A percentile compares a stretch with the other conserved stretches of the same genome.
These are phyloP conservation scores for Neonectria faginata DNA, from an alignment of 2,329 filamentous ascomycete genomes.

Conservation along the genomic window DNA sequence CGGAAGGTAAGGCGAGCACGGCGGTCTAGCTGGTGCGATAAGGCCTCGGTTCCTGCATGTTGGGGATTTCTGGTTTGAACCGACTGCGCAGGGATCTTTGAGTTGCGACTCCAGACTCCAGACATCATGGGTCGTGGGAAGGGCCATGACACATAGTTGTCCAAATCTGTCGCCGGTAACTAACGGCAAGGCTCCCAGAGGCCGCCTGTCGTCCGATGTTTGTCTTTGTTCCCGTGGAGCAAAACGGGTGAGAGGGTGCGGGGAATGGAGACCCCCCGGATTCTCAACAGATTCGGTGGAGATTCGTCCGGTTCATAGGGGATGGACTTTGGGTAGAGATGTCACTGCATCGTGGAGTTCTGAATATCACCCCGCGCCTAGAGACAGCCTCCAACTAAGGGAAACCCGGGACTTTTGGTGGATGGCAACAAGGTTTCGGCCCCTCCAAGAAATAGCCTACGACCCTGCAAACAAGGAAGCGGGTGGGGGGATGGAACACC, in stretches of 20 bases:
- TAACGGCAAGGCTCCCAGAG: constrained; percentile 8
- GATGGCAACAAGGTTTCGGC: not conserved
- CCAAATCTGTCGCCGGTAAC: constrained; percentile 13
- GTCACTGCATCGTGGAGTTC: constrained; percentile 2
- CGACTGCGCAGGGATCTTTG: constrained; percentile 6
- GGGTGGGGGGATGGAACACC: not conserved
- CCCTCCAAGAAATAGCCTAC: not conserved
- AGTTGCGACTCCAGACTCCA: not conserved
- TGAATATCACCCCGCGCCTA: constrained; percentile 1
- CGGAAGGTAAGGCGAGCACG: constrained; percentile 19
- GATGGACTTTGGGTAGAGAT: constrained; percentile 1
- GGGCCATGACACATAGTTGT: constrained; percentile 15
- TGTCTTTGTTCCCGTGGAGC: constrained; percentile 18
- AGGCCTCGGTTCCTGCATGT: constrained; percentile 28
- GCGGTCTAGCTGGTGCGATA: constrained; percentile 15
- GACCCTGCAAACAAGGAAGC: not conserved
- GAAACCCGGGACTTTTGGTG: constrained; percentile 21
- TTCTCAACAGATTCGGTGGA: constrained; percentile 14
- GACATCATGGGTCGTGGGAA: not conserved
- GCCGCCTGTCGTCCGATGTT: constrained; percentile 14
- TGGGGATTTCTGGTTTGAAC: constrained; percentile 1
- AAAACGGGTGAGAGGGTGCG: constrained; percentile 20
- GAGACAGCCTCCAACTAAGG: constrained; percentile 1
- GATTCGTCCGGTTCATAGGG: constrained; percentile 14
- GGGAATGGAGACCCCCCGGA: constrained; percentile 27